Evolutionary conservation across 768 basidiomycete species (phyloP), one percentile per base, ranked within the genome.

Genomic region (Naematelia aurantialba): DNA sequence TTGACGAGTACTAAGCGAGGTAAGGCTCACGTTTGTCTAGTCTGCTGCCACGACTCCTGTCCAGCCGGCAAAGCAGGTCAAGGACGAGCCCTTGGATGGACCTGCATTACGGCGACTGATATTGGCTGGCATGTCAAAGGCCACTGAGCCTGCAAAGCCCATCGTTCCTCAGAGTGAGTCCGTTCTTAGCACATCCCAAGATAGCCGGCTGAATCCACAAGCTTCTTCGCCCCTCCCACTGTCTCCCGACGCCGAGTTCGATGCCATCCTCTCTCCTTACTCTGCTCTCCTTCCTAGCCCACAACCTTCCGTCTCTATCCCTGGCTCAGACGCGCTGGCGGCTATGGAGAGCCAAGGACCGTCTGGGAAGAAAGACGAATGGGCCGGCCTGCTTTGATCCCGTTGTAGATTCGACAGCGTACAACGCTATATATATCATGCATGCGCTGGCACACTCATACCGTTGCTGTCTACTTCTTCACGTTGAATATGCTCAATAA

Each of bases 401-500:
- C 11, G 24, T 21, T 45, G 22, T 21, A 26, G 17, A 8, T 39
- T 39, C 34, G n/a, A n/a, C n/a, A n/a, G n/a, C n/a, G n/a, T n/a
- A n/a, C n/a, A 39, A 39, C 17, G 34, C 34, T 52, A 52, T 52
- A 17, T 51, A 22, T 24, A 52, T n/a, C 52, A 52, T 52, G 52
- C 27, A 39, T 52, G 14, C n/a, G n/a, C n/a, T 12, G 27, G 34
- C 34, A 17, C 52, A 29, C 19, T 27, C 52, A 19, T 31, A 11
- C 34, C 8, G 34, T 39, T 29, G 11, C 27, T n/a, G 14, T 29
- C 52, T 52, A 58, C 57, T 69, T 70, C 44, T 66, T 72, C 21
- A 78, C 84, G 67, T 85, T 88, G 79, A 96, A 96, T 58, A 94
- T 88, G 76, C 89, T 94, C 58, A 97, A 83, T 39, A 97, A 79